Evolutionary conservation across 1,139 yeast species (phyloP).

Genomic region (Suhomyces coccinellae): DNA sequence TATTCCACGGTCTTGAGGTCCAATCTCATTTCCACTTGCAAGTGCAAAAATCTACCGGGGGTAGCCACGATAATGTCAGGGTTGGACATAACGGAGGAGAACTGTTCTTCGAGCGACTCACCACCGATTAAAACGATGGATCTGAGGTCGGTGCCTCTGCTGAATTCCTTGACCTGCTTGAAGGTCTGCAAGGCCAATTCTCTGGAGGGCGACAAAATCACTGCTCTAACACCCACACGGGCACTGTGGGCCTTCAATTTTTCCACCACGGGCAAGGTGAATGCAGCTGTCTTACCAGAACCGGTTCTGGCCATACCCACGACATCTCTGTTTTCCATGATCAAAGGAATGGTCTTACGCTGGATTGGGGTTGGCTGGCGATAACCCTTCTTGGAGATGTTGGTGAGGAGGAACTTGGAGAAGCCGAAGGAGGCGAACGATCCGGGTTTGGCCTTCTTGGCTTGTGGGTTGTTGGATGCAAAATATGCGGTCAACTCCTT

Average conservation of each 20-base stretch:
- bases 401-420: constrained; percentile 65
- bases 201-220: constrained; percentile 89
- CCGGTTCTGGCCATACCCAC: constrained; percentile 99
- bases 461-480: constrained; percentile 42
- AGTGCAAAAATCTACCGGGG: constrained; percentile 95
- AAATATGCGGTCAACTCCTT: constrained; percentile 46
- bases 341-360: constrained; percentile 88
- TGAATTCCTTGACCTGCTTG: constrained; percentile 85
- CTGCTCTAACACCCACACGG: constrained; percentile 85
- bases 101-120: constrained; percentile 95
- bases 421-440: constrained; percentile 90
- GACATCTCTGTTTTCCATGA: constrained; percentile 85
- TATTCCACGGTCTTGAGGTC: constrained; percentile 82
- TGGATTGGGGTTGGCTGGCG: constrained; percentile 98
- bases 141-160: constrained; percentile 81
- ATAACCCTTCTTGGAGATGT: constrained; percentile 82
- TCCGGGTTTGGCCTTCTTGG: constrained; percentile 72
- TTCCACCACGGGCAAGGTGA: constrained; percentile 89
- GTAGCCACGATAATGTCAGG: constrained; percentile 97
- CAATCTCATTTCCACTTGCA: constrained; percentile 91
- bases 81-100: constrained; percentile 85
- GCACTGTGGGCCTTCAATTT: constrained; percentile 80
- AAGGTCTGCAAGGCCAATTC: constrained; percentile 92
- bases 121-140: constrained; percentile 89
- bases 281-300: constrained; percentile 98